Percentiles rank a stretch among this genome's conserved stretches.
Evolutionary conservation across 2,329 filamentous ascomycete genomes (phyloP).

Genomic region (Monilinia fructigena): DNA sequence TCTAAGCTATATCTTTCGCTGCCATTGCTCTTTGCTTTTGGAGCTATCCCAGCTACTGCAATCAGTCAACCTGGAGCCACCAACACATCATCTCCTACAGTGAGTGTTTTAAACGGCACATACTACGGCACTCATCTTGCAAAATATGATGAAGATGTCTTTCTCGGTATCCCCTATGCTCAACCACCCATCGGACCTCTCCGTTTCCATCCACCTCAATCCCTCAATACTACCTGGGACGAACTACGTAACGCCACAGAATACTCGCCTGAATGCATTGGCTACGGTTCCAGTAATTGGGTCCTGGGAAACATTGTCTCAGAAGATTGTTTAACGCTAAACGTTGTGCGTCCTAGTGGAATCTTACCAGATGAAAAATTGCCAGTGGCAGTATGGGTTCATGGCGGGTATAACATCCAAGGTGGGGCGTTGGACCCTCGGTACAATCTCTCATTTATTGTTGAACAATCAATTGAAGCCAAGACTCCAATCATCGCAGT

Average conservation of each 20-base stretch:
- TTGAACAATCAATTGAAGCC: conserved; percentile 46
- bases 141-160: conserved; percentile 30
- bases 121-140: conserved; percentile 27
- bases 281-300: conserved; percentile 20
- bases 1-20: neutral
- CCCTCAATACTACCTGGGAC: conserved; percentile 25
- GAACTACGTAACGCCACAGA: conserved; percentile 34
- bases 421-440: conserved; percentile 46
- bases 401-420: conserved; percentile 42
- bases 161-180: conserved; percentile 31
- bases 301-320: conserved; percentile 18
- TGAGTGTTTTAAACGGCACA: conserved; percentile 30
- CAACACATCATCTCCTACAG: conserved; percentile 24
- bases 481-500: conserved; percentile 48
- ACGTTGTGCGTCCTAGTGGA: conserved; percentile 44
- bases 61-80: neutral
- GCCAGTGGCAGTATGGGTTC: conserved; percentile 57
- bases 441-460: conserved; percentile 59
- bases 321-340: conserved; percentile 25
- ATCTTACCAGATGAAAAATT: conserved; percentile 37
- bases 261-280: conserved; percentile 20
- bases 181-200: conserved; percentile 24
- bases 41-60: neutral
- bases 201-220: conserved; percentile 23
- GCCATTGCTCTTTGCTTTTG: neutral